phyloP scores from a whole-genome alignment of 768 basidiomycete genomes.

The Cyclocybe aegerita region DNA sequence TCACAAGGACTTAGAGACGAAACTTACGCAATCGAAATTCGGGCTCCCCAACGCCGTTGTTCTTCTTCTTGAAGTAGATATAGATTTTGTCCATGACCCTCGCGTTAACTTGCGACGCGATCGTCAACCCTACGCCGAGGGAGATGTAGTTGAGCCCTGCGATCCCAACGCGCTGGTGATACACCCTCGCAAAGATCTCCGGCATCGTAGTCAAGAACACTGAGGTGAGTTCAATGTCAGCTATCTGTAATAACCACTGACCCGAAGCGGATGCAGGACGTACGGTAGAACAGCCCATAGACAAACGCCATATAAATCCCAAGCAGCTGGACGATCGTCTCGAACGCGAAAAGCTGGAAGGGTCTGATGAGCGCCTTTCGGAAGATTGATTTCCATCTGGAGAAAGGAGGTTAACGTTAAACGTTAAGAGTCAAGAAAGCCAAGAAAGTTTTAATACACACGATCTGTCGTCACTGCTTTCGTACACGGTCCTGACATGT shows the following conservation, averaged over 20 bases:
- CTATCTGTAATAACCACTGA: too few species aligned
- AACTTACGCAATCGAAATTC: slow-evolving; percentile 50
- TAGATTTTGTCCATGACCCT: slow-evolving; percentile 57
- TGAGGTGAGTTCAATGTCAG: slow-evolving; percentile 21
- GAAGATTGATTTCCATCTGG: slow-evolving; percentile 55
- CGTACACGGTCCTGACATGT: slow-evolving; percentile 48
- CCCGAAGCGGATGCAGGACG: slow-evolving; percentile 14
- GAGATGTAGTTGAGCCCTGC: slow-evolving; percentile 71
- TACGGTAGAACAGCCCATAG: slow-evolving; percentile 62
- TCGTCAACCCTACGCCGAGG: slow-evolving; percentile 59
- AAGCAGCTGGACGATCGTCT: slow-evolving; percentile 69
- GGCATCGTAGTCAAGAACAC: slow-evolving; percentile 71
- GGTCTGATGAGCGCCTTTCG: slow-evolving; percentile 60
- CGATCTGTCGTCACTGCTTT: slow-evolving; percentile 40
- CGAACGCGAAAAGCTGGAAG: slow-evolving; percentile 55
- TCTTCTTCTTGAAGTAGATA: slow-evolving; percentile 45
- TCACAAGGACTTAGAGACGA: neutral
- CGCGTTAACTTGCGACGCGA: slow-evolving; percentile 55
- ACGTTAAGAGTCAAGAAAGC: too few species aligned
- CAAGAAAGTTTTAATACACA: slow-evolving; percentile 25
- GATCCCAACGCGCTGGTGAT: slow-evolving; percentile 55
- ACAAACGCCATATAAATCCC: slow-evolving; percentile 69
- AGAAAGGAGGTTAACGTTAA: neutral
- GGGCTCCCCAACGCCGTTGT: slow-evolving; percentile 46
- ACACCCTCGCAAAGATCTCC: slow-evolving; percentile 51